Evolutionary conservation across 192 early-diverging fungal species (phyloP).

Genomic region (Backusella luteola): DNA sequence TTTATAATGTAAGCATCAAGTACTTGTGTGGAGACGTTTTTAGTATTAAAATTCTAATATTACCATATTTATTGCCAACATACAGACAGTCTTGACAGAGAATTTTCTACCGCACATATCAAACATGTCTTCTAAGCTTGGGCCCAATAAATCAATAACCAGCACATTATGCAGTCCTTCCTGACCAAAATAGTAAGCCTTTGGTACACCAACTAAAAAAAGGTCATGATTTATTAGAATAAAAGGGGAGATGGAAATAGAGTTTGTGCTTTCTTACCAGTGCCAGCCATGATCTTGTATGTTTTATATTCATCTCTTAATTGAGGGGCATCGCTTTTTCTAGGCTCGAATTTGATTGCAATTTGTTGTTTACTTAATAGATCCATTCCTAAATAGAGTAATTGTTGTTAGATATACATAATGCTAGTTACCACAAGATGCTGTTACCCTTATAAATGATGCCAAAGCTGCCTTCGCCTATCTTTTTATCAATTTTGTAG

Average conservation of each 20-base stretch:
- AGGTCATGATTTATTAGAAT: neutral
- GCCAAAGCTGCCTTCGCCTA: neutral
- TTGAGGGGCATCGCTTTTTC: constrained; percentile 97
- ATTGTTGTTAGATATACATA: neutral
- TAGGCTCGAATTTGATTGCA: constrained; percentile 96
- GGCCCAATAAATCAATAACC: constrained; percentile 93
- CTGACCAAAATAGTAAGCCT: constrained; percentile 94
- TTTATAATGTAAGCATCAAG: neutral
- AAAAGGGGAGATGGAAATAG: neutral
- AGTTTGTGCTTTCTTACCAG: constrained; percentile 35
- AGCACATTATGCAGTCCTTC: constrained; percentile 95
- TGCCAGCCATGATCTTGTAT: constrained; percentile 87
- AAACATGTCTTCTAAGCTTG: constrained; percentile 94
- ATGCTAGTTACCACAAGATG: too few species aligned
- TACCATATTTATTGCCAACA: constrained; percentile 95
- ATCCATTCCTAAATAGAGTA: constrained; percentile 62
- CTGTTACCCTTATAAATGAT: constrained; percentile 5
- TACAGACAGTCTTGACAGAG: constrained; percentile 87
- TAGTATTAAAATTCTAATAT: neutral
- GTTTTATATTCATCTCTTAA: constrained; percentile 93
- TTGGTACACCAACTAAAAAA: constrained; percentile 76
- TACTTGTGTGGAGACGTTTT: neutral
- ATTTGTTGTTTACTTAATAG: constrained; percentile 88
- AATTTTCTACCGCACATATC: constrained; percentile 92
- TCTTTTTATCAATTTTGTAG: constrained; percentile 2